Evolutionary conservation across 2,329 filamentous ascomycete species (phyloP).

Genomic region (Cercospora zeina): DNA sequence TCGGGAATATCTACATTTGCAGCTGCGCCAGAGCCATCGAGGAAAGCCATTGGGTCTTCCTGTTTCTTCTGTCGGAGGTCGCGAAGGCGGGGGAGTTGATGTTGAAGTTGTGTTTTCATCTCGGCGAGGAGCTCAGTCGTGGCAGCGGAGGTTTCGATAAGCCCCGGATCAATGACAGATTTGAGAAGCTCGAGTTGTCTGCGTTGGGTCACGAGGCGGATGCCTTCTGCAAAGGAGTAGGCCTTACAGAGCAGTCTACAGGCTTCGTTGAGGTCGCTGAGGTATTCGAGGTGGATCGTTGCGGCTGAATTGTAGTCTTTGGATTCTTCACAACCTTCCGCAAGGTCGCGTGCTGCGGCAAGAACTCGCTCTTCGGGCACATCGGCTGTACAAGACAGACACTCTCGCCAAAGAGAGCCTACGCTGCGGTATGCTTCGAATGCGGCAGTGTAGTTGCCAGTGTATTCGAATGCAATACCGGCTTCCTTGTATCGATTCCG

Average conservation of each 20-base stretch:
- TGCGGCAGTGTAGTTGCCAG: slow-evolving; percentile 71
- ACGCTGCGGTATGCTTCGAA: slow-evolving; percentile 75
- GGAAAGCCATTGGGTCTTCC: slow-evolving; percentile 84
- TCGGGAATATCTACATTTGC: slow-evolving; percentile 70
- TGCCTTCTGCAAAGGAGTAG: slow-evolving; percentile 84
- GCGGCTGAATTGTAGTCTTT: slow-evolving; percentile 83
- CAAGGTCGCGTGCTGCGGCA: slow-evolving; percentile 71
- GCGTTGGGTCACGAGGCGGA: slow-evolving; percentile 69
- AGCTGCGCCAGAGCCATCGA: slow-evolving; percentile 63
- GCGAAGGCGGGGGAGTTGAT: slow-evolving; percentile 80
- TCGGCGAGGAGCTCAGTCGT: slow-evolving; percentile 92
- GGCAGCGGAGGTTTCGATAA: slow-evolving; percentile 76
- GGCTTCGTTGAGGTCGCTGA: slow-evolving; percentile 68
- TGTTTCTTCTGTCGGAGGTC: slow-evolving; percentile 80
- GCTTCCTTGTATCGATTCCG: slow-evolving; percentile 81
- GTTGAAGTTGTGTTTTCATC: slow-evolving; percentile 79
- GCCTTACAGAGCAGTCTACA: slow-evolving; percentile 81
- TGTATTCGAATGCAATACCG: slow-evolving; percentile 83
- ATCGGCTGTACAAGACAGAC: slow-evolving; percentile 73
- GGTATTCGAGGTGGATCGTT: slow-evolving; percentile 77
- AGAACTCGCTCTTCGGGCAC: slow-evolving; percentile 61
- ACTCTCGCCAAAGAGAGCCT: slow-evolving; percentile 88
- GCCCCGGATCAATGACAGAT: slow-evolving; percentile 70
- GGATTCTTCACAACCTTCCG: slow-evolving; percentile 75
- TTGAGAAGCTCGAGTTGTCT: slow-evolving; percentile 63